phyloP scores from a whole-genome alignment of 2,329 filamentous ascomycete genomes.

The Diaporthe helianthi region DNA sequence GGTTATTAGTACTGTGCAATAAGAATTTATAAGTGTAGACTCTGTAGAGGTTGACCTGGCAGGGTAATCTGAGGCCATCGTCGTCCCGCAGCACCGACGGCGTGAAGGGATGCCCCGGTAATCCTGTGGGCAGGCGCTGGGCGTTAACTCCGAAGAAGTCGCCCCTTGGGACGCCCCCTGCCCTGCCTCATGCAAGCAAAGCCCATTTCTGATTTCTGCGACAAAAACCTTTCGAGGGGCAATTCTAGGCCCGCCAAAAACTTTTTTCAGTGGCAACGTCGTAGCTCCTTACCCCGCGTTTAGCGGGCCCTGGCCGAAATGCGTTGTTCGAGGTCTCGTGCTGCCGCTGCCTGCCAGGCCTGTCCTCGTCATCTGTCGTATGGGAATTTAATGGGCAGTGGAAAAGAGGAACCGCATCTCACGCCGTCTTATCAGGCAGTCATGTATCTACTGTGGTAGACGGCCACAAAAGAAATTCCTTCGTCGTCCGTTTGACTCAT shows the following conservation, averaged over 20 bases:
- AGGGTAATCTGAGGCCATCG: background rate
- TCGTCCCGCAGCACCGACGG: background rate
- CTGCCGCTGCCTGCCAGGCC: background rate
- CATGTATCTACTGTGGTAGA: background rate
- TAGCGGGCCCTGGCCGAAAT: conserved; percentile 18
- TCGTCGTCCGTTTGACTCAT: conserved; percentile 29
- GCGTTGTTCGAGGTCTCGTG: conserved; percentile 21
- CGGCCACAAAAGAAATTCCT: conserved; percentile 6
- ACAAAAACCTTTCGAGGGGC: conserved; percentile 30
- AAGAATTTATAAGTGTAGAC: background rate
- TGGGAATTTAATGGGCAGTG: background rate
- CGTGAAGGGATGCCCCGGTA: background rate
- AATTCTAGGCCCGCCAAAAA: conserved; percentile 27
- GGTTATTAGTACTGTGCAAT: background rate
- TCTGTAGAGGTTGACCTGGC: background rate
- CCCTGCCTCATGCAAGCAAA: conserved; percentile 12
- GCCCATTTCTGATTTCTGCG: background rate
- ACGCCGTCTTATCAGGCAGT: conserved; percentile 7
- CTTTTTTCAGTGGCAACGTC: conserved; percentile 29
- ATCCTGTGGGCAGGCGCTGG: background rate
- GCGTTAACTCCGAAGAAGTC: background rate
- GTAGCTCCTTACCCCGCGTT: conserved; percentile 27
- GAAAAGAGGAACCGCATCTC: background rate
- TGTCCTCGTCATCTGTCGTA: background rate
- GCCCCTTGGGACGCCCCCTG: background rate